Evolutionary conservation across 2,329 filamentous ascomycete species (phyloP).

Genomic region (Paecilomyces niveus): DNA sequence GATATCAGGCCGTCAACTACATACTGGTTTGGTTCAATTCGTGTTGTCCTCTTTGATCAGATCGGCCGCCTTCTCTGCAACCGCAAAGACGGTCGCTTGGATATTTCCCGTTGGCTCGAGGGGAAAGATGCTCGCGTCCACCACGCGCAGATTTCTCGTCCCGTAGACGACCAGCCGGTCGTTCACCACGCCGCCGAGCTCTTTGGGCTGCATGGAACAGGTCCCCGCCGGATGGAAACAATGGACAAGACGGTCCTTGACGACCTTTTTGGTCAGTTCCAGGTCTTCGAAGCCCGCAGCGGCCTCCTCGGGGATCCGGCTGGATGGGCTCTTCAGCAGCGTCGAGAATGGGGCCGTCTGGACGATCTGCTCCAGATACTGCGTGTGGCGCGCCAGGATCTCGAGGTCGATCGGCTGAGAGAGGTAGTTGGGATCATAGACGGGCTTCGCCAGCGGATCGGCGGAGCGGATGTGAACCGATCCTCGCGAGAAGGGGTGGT

Average conservation of each 20-base stretch:
- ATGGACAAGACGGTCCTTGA: constrained; percentile 14
- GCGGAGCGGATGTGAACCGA: constrained; percentile 23
- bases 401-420: constrained; percentile 36
- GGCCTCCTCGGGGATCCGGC: constrained; percentile 6
- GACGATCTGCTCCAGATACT: constrained; percentile 16
- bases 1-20: not conserved
- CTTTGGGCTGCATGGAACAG: constrained; percentile 17
- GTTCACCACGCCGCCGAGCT: constrained; percentile 20
- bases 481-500: constrained; percentile 28
- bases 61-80: constrained; percentile 28
- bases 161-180: constrained; percentile 20
- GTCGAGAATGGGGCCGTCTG: constrained; percentile 12
- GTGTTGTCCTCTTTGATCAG: constrained; percentile 16
- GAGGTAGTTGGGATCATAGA: constrained; percentile 41
- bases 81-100: constrained; percentile 22
- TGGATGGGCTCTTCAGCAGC: constrained; percentile 9
- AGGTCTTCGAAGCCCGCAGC: constrained; percentile 8
- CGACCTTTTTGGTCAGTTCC: constrained; percentile 12
- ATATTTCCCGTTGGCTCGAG: constrained; percentile 25
- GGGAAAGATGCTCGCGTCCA: constrained; percentile 22
- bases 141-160: constrained; percentile 17
- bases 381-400: constrained; percentile 27
- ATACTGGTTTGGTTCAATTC: too few relatives aligned
- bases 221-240: constrained; percentile 17
- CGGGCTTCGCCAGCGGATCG: constrained; percentile 26